Conservation (phyloP, 1,284 basidiomycete genomes). For the Trichosporon sp. region DNA sequence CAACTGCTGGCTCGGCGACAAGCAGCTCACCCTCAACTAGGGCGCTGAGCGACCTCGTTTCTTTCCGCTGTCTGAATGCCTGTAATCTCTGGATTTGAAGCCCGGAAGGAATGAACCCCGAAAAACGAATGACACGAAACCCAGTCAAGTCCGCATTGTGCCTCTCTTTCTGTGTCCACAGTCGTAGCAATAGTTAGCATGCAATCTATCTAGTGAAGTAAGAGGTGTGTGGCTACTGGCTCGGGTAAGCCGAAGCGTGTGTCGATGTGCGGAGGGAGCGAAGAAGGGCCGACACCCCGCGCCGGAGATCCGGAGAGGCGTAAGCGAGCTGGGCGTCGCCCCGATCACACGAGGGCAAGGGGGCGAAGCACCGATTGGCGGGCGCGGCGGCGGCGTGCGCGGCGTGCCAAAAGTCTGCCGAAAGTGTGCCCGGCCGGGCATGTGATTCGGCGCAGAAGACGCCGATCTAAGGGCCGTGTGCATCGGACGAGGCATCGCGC, state of each 20-base stretch:
- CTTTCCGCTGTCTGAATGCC: background rate
- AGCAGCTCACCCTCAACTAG: constrained; percentile 14
- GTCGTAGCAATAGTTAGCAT: constrained; percentile 5
- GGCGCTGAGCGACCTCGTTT: background rate
- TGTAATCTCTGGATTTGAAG: background rate
- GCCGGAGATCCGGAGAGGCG: background rate
- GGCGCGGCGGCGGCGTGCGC: background rate
- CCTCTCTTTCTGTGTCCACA: background rate
- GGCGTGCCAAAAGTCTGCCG: too few relatives aligned
- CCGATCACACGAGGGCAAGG: background rate
- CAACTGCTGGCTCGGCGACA: constrained; percentile 58
- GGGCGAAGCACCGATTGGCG: background rate
- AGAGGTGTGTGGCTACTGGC: background rate
- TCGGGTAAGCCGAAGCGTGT: background rate
- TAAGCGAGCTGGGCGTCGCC: background rate
- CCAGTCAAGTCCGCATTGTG: background rate
- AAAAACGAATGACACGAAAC: constrained; percentile 2
- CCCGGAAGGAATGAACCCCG: background rate
- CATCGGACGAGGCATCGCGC: background rate
- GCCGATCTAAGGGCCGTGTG: background rate
- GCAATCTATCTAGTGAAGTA: background rate
- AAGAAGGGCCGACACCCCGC: background rate
- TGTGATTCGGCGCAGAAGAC: background rate
- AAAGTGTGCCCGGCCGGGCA: background rate
- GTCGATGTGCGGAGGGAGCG: background rate